Evolutionary conservation across 345 rosid genomes (phyloP), one percentile per base, ranked within the genome.

Genomic region (Salix koriyanagi): DNA sequence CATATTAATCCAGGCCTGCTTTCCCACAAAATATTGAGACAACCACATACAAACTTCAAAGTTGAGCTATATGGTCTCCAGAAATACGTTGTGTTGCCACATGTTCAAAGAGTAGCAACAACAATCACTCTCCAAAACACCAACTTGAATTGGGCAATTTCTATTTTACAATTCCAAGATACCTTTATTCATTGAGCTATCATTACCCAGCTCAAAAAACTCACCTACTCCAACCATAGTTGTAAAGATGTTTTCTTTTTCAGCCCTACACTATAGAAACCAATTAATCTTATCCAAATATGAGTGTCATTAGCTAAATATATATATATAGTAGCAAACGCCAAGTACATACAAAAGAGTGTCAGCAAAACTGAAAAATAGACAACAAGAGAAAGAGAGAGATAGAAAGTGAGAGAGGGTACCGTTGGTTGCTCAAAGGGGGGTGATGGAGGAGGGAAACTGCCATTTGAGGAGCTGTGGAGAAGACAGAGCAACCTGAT

Each of bases 401-500:
- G 75, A 28, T 2, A 70, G 15, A 37, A 3, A 34, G 21, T n/a
- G 28, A 58, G 6, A 60, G 67, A 21, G 50, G 46, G 70, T 11
- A 75, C 77, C 77, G 18, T 23, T 13, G 2, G 71, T 65, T 46
- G 71, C 64, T 50, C 23, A 66, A 66, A 36, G 65, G 48, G 5
- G 42, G 71, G 34, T 37, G 48, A 75, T 41, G 52, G n/a, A 75
- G 34, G 36, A 75, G 77, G 15, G 71, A 50, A 65, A 60, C 71
- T 48, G 77, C 71, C 77, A 75, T 75, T 75, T 48, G 18, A 44
- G 76, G 23, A 72, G 46, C 25, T 36, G 66, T 48, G 39, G 50
- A 37, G 67, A 13, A 72, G 21, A 64, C 25, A 65, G 16, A 46
- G 50, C 5, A 3, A 46, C 50, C 50, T 12, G 50, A 46, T 41